Base-by-base conservation (phyloP, 2,329 filamentous ascomycete genomes). In the Botrytis aclada region DNA sequence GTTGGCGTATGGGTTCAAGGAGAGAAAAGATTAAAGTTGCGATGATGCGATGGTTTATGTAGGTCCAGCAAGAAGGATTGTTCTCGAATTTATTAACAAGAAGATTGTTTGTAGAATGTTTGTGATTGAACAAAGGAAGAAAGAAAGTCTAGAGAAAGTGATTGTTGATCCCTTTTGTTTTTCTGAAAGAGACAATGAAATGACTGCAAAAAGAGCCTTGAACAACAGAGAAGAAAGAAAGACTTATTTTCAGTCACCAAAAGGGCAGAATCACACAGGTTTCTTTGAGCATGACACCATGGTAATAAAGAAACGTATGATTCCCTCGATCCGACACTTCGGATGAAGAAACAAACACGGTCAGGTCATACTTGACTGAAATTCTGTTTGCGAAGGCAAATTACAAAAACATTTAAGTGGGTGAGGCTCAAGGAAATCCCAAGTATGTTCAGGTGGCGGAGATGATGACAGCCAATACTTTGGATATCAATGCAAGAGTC, bases 401-500 rank as follows among this genome's bases (percentile, higher is more conserved):
- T 25, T 39, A 67, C n/a, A 10, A 34, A 39, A 32, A 39, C 25
- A 20, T 32, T 41, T 29, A 12, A 63, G 8, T 51, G 69, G 69
- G 51, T 47, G 56, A 47, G 20, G 69, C 25, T 70, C 16, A 37
- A 63, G n/a, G 41, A 63, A 39, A 37, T 22, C 45, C 12, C 25
- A 63, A 47, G 34, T 63, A 51, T 3, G 54, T 63, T 70, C 41
- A 62, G 18, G 39, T 39, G 32, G 45, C 16, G 45, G 25, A 65
- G n/a, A 56, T 9, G n/a, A 56, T 22, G 5, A 51, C 16, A 70
- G 29, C 69, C 58, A 70, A 70, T 70, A 20, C 56, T 63, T 70
- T 47, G 32, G 6, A 70, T 16, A 64, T 45, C 22, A 32, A 63
- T 29, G 25, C 7, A 20, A 51, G 34, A n/a, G 62, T 45, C 22